Conservation (phyloP, 2,329 filamentous ascomycete species). For the Calonectria honghensis region DNA sequence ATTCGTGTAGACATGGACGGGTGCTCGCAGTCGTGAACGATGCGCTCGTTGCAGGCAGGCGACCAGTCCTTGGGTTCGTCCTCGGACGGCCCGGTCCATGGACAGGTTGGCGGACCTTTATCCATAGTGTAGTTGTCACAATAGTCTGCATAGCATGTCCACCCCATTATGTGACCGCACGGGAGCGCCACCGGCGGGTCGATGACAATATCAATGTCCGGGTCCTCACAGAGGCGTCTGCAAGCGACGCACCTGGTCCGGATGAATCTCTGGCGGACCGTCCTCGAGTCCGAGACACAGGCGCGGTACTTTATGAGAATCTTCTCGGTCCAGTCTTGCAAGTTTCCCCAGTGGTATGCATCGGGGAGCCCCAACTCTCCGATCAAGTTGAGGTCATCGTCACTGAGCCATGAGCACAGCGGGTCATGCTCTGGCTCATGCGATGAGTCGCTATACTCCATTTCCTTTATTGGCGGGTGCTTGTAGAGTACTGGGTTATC, state of each 20-base stretch:
- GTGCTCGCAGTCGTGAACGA: conserved; percentile 47
- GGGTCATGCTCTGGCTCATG: not conserved
- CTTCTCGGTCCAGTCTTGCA: conserved; percentile 27
- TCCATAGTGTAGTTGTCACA: not conserved
- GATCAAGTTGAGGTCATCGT: conserved; percentile 39
- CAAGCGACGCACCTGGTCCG: conserved; percentile 46
- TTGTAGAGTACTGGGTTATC: not conserved
- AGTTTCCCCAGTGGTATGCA: conserved; percentile 36
- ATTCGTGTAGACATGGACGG: not conserved
- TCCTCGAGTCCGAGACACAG: not conserved
- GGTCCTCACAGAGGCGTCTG: conserved; percentile 40
- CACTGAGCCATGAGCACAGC: conserved; percentile 34
- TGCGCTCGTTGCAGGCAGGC: conserved; percentile 40
- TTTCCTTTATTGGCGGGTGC: not conserved
- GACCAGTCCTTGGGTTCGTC: conserved; percentile 38
- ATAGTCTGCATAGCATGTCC: conserved; percentile 42
- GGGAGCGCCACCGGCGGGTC: conserved; percentile 39
- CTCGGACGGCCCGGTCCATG: conserved; percentile 42
- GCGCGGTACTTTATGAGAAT: conserved; percentile 23
- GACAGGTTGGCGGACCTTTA: conserved; percentile 32
- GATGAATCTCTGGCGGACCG: conserved; percentile 40
- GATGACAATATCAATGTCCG: conserved; percentile 5
- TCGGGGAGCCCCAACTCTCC: conserved; percentile 46
- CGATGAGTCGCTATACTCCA: conserved; percentile 30
- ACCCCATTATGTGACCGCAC: conserved; percentile 50